Percentiles rank a stretch among this genome's conserved stretches.
Conservation (phyloP, 371 early-diverging fungal genomes). For the Gilbertella persicaria region DNA sequence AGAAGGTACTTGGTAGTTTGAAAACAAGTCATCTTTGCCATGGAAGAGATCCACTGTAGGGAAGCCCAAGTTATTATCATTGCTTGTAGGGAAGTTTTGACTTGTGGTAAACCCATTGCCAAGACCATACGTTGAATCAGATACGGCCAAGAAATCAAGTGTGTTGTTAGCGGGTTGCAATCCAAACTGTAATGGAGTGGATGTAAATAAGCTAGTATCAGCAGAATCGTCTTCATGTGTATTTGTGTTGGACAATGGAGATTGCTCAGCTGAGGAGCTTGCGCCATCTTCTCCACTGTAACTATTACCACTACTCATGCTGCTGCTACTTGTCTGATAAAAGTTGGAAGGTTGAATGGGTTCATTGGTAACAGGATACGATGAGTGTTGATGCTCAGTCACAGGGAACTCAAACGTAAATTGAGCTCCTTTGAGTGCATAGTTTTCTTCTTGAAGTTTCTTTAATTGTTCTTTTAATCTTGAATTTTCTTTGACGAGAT, state of each 20-base stretch:
- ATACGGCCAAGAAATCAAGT: conserved; percentile 16
- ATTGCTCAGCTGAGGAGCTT: conserved; percentile 15
- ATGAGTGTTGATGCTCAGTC: conserved; percentile 1
- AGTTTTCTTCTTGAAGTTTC: conserved; percentile 43
- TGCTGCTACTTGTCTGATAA: conserved; percentile 13
- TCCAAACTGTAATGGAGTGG: conserved; percentile 24
- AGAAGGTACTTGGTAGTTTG: conserved; percentile 25
- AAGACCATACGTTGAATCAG: background rate
- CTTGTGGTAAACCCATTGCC: background rate
- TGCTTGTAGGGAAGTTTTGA: conserved; percentile 1
- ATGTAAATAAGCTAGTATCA: conserved; percentile 10
- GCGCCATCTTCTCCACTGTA: conserved; percentile 22
- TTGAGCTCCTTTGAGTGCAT: conserved; percentile 41
- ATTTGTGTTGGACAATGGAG: conserved; percentile 18
- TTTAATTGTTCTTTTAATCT: conserved; percentile 32
- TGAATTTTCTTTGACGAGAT: conserved; percentile 34
- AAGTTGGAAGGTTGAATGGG: conserved; percentile 1
- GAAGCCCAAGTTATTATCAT: background rate
- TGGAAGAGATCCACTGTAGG: conserved; percentile 22
- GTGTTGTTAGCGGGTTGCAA: background rate
- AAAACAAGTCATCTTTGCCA: conserved; percentile 38
- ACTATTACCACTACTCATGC: conserved; percentile 20
- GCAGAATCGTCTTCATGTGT: conserved; percentile 24
- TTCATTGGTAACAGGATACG: background rate
- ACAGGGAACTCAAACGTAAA: conserved; percentile 50